Conservation (phyloP, 2,329 filamentous ascomycete species). For the Monosporascus cannonballus region DNA sequence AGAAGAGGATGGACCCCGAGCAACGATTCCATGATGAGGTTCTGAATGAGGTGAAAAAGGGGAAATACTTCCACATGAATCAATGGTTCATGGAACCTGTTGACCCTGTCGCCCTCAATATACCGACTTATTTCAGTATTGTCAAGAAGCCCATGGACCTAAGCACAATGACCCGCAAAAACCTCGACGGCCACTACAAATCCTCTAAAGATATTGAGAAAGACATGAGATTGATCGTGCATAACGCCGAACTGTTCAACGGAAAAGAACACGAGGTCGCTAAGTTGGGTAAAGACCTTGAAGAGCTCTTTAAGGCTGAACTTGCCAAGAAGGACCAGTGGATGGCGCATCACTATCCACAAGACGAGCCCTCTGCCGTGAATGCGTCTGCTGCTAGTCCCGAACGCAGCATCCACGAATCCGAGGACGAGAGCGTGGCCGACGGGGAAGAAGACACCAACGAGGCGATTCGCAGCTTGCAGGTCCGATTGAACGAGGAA, state of each 20-base stretch:
- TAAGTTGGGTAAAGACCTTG: conserved; percentile 62
- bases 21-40: conserved; percentile 85
- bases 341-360: conserved; percentile 66
- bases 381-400: conserved; percentile 57
- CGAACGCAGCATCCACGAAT: conserved; percentile 61
- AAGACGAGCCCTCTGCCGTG: conserved; percentile 32
- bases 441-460: conserved; percentile 43
- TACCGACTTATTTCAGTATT: conserved; percentile 85
- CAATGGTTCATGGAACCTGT: conserved; percentile 77
- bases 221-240: conserved; percentile 76
- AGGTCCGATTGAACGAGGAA: conserved; percentile 48
- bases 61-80: conserved; percentile 62
- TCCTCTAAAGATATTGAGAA: conserved; percentile 79
- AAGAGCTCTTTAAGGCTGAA: conserved; percentile 67
- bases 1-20: conserved; percentile 86
- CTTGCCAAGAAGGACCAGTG: conserved; percentile 77
- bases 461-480: conserved; percentile 47
- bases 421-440: conserved; percentile 66
- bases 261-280: conserved; percentile 66
- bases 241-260: conserved; percentile 92
- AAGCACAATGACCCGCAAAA: conserved; percentile 70
- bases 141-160: conserved; percentile 98
- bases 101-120: conserved; percentile 88
- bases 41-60: conserved; percentile 68
- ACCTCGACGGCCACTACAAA: conserved; percentile 72